Percentiles rank a stretch among this genome's conserved stretches.
Evolutionary conservation across 345 rosid species (phyloP).

Genomic region (Garcia nutans): DNA sequence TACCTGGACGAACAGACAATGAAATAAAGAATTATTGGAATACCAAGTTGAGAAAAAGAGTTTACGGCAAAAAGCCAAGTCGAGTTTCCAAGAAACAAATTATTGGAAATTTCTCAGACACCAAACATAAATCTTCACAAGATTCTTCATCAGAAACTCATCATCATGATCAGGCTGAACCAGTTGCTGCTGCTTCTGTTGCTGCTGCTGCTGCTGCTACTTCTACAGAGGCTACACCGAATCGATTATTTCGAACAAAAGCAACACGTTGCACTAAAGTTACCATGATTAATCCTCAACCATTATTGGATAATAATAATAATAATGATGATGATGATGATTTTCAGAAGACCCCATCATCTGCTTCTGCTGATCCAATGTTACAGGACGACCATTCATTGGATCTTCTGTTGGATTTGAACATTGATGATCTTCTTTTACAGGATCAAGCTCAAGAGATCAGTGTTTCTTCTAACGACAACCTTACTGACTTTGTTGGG

Average conservation of each 20-base stretch:
- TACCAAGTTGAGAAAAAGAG: background rate
- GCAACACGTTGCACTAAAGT: constrained; percentile 24
- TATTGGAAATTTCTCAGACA: background rate
- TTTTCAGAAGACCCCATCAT: background rate
- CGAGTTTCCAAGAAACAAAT: background rate
- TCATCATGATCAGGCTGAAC: too few species aligned
- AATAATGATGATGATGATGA: background rate
- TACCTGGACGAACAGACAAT: constrained; percentile 20
- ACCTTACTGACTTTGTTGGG: too few species aligned
- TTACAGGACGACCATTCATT: background rate
- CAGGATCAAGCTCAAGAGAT: background rate
- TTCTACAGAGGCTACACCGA: background rate
- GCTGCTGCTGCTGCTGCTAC: too few species aligned
- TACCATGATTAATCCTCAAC: constrained; percentile 11
- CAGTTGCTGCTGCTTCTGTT: too few species aligned
- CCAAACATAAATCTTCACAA: background rate
- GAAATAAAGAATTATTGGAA: constrained; percentile 11
- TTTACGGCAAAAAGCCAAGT: background rate
- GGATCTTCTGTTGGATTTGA: background rate
- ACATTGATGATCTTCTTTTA: background rate
- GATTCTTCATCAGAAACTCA: too few species aligned
- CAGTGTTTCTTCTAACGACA: too few species aligned
- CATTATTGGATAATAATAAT: background rate
- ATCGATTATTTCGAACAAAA: constrained; percentile 19
- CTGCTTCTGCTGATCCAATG: background rate